Evolutionary conservation across 805 yeast species (phyloP).

Genomic region (Blastobotrys muscicola): DNA sequence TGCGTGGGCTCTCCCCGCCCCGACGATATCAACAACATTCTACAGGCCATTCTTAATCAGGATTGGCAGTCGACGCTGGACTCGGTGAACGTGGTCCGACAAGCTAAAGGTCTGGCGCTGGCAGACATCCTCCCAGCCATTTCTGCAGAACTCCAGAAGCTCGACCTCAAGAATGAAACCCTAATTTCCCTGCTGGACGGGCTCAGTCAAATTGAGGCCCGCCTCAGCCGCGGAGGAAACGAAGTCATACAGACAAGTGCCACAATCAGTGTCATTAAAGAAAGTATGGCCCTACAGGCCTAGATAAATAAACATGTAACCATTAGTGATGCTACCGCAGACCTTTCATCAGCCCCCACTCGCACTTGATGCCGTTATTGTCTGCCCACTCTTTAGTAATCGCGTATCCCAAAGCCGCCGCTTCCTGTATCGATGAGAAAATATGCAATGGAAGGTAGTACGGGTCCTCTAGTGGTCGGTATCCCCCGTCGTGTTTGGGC

Average conservation of each 20-base stretch:
- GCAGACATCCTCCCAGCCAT: conserved; percentile 77
- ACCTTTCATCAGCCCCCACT: conserved; percentile 21
- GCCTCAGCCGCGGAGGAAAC: conserved; percentile 85
- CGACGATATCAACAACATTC: conserved; percentile 61
- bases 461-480: conserved; percentile 28
- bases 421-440: conserved; percentile 31
- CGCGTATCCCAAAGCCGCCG: conserved; percentile 31
- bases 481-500: conserved; percentile 20
- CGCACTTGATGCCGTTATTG: conserved; percentile 20
- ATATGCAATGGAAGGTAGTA: conserved; percentile 30
- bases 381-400: conserved; percentile 31
- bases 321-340: conserved; percentile 1
- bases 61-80: conserved; percentile 76
- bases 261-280: conserved; percentile 75
- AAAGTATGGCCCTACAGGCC: conserved; percentile 44
- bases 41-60: conserved; percentile 71
- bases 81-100: conserved; percentile 58
- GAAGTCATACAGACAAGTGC: conserved; percentile 88
- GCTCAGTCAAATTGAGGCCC: conserved; percentile 81
- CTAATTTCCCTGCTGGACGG: conserved; percentile 59
- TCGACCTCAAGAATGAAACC: conserved; percentile 54
- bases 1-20: conserved; percentile 97
- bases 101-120: conserved; percentile 75
- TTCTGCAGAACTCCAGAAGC: conserved; percentile 56
- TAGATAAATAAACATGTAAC: conserved; percentile 1